Conservation (phyloP, 2,329 filamentous ascomycete genomes). For the Dactylellina parvicollis region DNA sequence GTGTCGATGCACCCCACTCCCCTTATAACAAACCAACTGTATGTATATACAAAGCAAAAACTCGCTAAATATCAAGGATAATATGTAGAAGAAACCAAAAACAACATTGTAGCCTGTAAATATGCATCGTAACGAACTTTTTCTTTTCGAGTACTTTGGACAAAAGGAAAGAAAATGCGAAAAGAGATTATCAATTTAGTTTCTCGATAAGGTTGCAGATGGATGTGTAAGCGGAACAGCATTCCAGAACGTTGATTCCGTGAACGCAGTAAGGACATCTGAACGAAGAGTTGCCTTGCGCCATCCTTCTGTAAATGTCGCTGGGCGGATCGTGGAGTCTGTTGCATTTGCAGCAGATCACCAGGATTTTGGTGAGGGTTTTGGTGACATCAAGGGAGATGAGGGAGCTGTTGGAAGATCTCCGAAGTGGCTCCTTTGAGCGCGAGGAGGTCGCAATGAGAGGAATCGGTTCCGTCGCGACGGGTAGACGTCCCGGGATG, state of each 20-base stretch:
- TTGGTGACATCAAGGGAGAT: conserved; percentile 45
- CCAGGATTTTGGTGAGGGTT: conserved; percentile 38
- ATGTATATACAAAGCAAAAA: no score
- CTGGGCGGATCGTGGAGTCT: conserved; percentile 51
- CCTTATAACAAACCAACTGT: no score
- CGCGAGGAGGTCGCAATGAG: neutral
- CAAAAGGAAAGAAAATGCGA: neutral
- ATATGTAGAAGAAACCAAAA: no score
- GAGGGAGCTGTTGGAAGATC: conserved; percentile 43
- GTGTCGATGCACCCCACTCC: no score
- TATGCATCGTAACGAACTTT: neutral
- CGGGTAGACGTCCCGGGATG: conserved; percentile 35
- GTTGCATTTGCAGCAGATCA: conserved; percentile 44
- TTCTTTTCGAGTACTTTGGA: neutral
- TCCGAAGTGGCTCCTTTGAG: conserved; percentile 11
- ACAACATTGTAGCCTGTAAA: no score
- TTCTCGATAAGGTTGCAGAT: conserved; percentile 52
- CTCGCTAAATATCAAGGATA: no score
- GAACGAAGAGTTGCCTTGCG: conserved; percentile 28
- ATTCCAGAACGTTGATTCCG: conserved; percentile 39
- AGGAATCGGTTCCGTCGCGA: conserved; percentile 8
- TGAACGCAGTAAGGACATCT: conserved; percentile 48
- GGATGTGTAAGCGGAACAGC: conserved; percentile 51
- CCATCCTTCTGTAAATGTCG: conserved; percentile 51
- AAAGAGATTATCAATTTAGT: conserved; percentile 27